Evolutionary conservation across 768 basidiomycete genomes (phyloP).

Genomic region (Imleria badia): DNA sequence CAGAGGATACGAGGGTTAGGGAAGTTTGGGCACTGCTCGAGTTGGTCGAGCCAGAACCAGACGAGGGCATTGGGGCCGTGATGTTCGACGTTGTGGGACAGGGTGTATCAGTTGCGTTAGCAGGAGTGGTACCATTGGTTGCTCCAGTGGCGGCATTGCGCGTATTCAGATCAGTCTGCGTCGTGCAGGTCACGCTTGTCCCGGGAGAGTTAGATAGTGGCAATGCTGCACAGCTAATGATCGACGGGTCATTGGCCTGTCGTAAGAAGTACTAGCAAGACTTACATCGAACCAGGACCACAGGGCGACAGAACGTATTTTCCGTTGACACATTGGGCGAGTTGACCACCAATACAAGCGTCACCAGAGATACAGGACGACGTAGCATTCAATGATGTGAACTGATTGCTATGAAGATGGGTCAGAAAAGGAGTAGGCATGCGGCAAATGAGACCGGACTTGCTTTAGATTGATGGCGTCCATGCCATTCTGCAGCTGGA

Average conservation of each 20-base stretch:
- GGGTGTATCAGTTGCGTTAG: slow-evolving; percentile 17
- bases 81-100: slow-evolving; percentile 6
- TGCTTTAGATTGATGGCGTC: slow-evolving; percentile 44
- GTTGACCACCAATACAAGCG: slow-evolving; percentile 48
- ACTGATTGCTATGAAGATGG: slow-evolving; percentile 19
- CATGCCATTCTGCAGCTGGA: slow-evolving; percentile 41
- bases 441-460: slow-evolving; percentile 5
- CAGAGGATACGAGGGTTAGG: slow-evolving; percentile 42
- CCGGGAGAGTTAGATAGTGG: slow-evolving; percentile 51
- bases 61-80: not conserved
- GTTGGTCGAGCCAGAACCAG: slow-evolving; percentile 17
- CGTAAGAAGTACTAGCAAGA: not conserved
- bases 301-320: slow-evolving; percentile 31
- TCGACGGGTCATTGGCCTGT: not conserved
- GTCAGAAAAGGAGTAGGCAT: not conserved
- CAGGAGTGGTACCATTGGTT: slow-evolving; percentile 20
- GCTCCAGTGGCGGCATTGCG: slow-evolving; percentile 44
- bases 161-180: slow-evolving; percentile 43
- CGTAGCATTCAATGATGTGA: slow-evolving; percentile 19
- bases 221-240: slow-evolving; percentile 37
- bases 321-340: slow-evolving; percentile 58
- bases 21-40: slow-evolving; percentile 24
- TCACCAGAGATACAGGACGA: slow-evolving; percentile 39
- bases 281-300: slow-evolving; percentile 18
- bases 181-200: slow-evolving; percentile 52